These are phyloP conservation scores for Aegilops longissima DNA, from an alignment of 176 grass and related monocot species.

Conservation along the genomic window DNA sequence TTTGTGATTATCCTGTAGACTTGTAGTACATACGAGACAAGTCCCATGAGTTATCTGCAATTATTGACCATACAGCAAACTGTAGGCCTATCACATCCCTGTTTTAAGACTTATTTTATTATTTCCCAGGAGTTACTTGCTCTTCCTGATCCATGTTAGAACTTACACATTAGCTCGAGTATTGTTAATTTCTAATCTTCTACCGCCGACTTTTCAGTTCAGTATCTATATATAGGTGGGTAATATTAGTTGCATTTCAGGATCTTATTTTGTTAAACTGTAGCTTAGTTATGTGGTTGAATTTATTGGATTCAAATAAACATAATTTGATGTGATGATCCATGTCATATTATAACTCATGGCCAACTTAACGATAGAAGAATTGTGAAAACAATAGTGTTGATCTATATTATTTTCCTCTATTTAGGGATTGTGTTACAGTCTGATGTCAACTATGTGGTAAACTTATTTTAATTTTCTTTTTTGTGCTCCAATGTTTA, in stretches of 20 bases:
- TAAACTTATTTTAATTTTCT: constrained; percentile 32
- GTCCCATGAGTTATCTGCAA: constrained; percentile 2
- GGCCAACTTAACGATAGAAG: not conserved
- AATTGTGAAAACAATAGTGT: not conserved
- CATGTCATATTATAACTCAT: not conserved
- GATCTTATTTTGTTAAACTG: constrained; percentile 12
- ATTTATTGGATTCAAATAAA: constrained; percentile 4
- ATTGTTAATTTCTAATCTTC: not conserved
- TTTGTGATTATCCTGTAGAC: not conserved
- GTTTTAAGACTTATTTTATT: not conserved
- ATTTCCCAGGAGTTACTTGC: not conserved
- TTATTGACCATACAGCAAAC: not conserved
- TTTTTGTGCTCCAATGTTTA: constrained; percentile 44
- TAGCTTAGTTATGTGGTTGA: not conserved
- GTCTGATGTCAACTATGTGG: not conserved
- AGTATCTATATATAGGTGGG: not conserved
- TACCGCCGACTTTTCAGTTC: not conserved
- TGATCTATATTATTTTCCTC: not conserved
- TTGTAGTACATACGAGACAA: not conserved
- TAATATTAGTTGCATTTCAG: not conserved
- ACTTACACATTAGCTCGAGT: not conserved
- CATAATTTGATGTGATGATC: not conserved
- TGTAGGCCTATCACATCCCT: not conserved
- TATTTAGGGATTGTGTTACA: constrained; percentile 1
- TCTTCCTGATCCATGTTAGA: constrained; percentile 3